Percentiles rank a stretch among this genome's conserved stretches.
These are phyloP conservation scores for Pisolithus marmoratus DNA, from an alignment of 768 basidiomycete genomes.

Conservation along the genomic window DNA sequence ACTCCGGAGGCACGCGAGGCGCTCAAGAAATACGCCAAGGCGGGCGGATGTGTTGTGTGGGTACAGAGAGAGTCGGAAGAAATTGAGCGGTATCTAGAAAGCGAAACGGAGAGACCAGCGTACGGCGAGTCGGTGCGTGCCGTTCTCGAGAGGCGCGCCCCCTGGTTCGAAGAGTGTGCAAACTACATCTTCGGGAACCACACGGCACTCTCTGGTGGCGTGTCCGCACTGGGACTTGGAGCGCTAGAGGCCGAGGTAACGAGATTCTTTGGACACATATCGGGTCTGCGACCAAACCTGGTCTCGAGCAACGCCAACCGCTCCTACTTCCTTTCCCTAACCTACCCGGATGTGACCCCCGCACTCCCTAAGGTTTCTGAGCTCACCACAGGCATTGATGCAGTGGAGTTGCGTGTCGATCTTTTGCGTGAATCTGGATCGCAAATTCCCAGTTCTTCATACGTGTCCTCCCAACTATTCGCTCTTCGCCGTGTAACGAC, in stretches of 20 bases:
- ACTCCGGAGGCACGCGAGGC: conserved; percentile 67
- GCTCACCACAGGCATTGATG: conserved; percentile 80
- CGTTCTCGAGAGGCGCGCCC: conserved; percentile 76
- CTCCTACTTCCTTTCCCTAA: conserved; percentile 92
- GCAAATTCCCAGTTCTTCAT: conserved; percentile 58
- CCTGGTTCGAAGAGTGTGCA: conserved; percentile 82
- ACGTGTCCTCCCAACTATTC: conserved; percentile 78
- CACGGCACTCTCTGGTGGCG: conserved; percentile 31
- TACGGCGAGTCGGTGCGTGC: conserved; percentile 84
- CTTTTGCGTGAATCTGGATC: conserved; percentile 55
- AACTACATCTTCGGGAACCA: conserved; percentile 82
- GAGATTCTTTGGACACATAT: conserved; percentile 87
- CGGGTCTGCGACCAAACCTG: conserved; percentile 63
- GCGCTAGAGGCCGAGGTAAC: conserved; percentile 51
- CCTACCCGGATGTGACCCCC: conserved; percentile 80
- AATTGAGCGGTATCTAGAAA: conserved; percentile 73
- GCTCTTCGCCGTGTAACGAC: conserved; percentile 68
- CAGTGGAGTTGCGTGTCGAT: conserved; percentile 92
- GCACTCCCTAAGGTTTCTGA: conserved; percentile 66
- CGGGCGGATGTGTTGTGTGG: conserved; percentile 74
- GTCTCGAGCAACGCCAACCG: conserved; percentile 51
- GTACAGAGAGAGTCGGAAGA: conserved; percentile 76
- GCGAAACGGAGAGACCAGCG: conserved; percentile 74
- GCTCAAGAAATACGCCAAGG: conserved; percentile 57
- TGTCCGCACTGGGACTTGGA: conserved; percentile 19